phyloP scores from a whole-genome alignment of 495 filamentous ascomycete genomes.

The Penicillium goetzii region DNA sequence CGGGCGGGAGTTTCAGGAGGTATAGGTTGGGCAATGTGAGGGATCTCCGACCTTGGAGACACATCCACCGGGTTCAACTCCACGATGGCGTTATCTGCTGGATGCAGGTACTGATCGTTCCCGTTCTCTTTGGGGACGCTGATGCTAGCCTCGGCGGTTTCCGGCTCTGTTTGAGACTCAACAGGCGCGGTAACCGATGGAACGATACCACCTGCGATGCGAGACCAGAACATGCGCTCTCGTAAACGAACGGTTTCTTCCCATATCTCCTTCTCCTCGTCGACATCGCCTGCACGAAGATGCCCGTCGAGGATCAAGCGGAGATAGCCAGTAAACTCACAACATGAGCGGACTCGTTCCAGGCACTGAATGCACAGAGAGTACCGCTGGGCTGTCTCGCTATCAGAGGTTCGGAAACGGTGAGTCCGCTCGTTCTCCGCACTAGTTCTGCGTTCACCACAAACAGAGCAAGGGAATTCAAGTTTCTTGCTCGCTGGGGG shows the following conservation, averaged over 20 bases:
- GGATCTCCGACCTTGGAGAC: conserved; percentile 4
- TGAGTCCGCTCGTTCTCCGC: conserved; percentile 75
- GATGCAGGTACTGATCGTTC: conserved; percentile 14
- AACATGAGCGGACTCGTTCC: conserved; percentile 78
- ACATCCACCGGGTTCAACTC: conserved; percentile 14
- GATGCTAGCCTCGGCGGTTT: conserved; percentile 4
- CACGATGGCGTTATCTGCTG: conserved; percentile 12
- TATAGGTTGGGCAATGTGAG: background rate
- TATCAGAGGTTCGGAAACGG: conserved; percentile 85
- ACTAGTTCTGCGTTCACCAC: conserved; percentile 77
- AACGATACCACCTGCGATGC: conserved; percentile 86
- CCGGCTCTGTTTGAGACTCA: conserved; percentile 10
- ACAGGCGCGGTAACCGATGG: conserved; percentile 53
- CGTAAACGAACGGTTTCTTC: conserved; percentile 86
- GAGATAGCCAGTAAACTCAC: conserved; percentile 90
- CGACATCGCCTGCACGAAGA: conserved; percentile 73
- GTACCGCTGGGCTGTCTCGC: conserved; percentile 80
- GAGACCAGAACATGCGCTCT: conserved; percentile 95
- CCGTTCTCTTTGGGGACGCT: background rate
- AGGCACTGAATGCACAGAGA: conserved; percentile 91
- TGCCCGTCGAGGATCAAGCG: conserved; percentile 88
- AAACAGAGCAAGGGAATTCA: conserved; percentile 81
- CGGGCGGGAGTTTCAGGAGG: conserved; percentile 9
- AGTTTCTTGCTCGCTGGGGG: conserved; percentile 60
- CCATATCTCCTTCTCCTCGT: conserved; percentile 84